Evolutionary conservation across 805 yeast species (phyloP), one percentile per base, ranked within the genome.

Genomic region (Blastobotrys parvus): DNA sequence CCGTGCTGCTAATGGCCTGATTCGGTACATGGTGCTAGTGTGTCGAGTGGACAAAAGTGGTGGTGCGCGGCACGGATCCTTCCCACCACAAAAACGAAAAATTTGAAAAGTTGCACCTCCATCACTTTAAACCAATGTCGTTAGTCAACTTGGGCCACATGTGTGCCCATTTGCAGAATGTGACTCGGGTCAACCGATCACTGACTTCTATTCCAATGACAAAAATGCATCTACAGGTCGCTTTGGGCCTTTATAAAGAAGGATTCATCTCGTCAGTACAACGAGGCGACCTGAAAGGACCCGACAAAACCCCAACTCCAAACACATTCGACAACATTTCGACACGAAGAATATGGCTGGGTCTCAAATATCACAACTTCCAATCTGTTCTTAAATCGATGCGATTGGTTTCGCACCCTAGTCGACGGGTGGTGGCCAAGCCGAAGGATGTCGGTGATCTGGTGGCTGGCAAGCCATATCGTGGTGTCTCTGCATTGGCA

Each of bases 111-210:
- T 39, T 32, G 33, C 37, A 10, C 27, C 34, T 35, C 11, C 45
- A 30, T 23, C 36, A 39, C 32, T 41, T 20, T 23, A 37, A 31
- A 46, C 54, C n/a, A 43, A 88, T 90, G 96, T 88, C 96, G 25
- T 71, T 89, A 43, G 94, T 83, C 39, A 82, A 80, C 51, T 72
- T 92, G 48, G 92, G 90, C 11, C 75, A 87, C 66, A 71, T 83
- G 35, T 85, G 95, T 59, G 79, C 94, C 18, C 97, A 90, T 59
- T 61, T 92, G 49, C 94, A 87, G 62, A 92, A 92, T 65, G 86
- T 90, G 54, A 73, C 85, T 13, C 74, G 82, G 61, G 90, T 85
- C 39, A 77, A 77, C 56, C 66, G 78, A 35, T 73, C 90, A 8
- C 61, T 81, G 46, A 86, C 97, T 0, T 75, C 87, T 16, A 74